Percentiles rank a stretch among this genome's conserved stretches.
phyloP scores from a whole-genome alignment of 1,139 yeast genomes.

The Hyphopichia wangnamkhiaoensis region DNA sequence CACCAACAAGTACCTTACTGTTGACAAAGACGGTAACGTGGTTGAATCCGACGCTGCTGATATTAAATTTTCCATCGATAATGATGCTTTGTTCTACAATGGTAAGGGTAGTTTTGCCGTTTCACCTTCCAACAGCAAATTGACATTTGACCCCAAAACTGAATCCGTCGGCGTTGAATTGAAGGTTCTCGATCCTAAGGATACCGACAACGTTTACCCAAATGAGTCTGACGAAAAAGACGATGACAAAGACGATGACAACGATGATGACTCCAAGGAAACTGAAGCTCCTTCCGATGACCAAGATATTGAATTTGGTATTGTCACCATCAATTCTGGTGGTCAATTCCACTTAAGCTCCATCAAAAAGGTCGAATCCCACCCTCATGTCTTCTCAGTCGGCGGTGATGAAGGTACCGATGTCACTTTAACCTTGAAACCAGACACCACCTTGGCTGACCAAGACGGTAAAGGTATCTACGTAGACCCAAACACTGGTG shows the following conservation, averaged over 20 bases:
- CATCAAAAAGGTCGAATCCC: constrained; percentile 22
- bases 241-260: too few relatives aligned
- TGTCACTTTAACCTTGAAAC: constrained; percentile 18
- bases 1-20: constrained; percentile 14
- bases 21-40: constrained; percentile 14
- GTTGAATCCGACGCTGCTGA: constrained; percentile 15
- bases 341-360: constrained; percentile 18
- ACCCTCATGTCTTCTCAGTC: constrained; percentile 27
- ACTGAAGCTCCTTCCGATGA: background rate
- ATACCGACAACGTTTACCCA: constrained; percentile 4
- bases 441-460: constrained; percentile 25
- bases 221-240: constrained; percentile 1
- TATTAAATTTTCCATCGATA: constrained; percentile 18
- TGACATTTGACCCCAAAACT: constrained; percentile 6
- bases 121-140: constrained; percentile 13
- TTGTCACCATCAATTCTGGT: constrained; percentile 24
- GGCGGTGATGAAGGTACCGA: constrained; percentile 24
- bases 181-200: background rate
- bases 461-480: constrained; percentile 24
- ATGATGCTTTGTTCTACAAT: constrained; percentile 13
- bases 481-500: constrained; percentile 24
- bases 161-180: constrained; percentile 3
- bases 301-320: constrained; percentile 10
- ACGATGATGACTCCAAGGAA: too few relatives aligned
- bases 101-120: constrained; percentile 18